These are phyloP conservation scores for Teratosphaeria viscida DNA, from an alignment of 2,329 filamentous ascomycete species.

Conservation along the genomic window DNA sequence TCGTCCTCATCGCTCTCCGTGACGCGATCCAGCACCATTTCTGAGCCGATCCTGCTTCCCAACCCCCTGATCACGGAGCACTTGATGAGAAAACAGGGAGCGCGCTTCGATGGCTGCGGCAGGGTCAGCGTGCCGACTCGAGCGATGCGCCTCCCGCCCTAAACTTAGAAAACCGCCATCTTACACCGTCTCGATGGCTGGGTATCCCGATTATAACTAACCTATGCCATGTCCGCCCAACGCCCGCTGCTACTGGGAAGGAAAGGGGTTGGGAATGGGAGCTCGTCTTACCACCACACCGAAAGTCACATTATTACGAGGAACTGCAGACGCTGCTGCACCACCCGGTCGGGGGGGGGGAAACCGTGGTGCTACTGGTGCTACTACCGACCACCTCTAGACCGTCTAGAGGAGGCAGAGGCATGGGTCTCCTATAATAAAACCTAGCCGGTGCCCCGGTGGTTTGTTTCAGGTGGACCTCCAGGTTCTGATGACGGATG, in stretches of 20 bases:
- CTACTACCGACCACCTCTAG: too few relatives aligned
- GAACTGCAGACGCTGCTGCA: neutral
- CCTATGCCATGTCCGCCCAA: neutral
- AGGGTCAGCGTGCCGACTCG: neutral
- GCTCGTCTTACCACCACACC: neutral
- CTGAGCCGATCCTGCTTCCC: neutral
- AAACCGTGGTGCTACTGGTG: neutral
- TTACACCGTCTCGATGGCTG: neutral
- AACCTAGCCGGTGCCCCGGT: neutral
- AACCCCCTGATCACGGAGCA: neutral
- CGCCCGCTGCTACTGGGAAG: neutral
- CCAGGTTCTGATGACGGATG: neutral
- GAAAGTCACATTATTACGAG: neutral
- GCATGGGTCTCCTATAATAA: neutral
- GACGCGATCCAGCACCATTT: slow-evolving; percentile 11
- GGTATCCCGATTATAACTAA: neutral
- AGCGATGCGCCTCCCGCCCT: neutral
- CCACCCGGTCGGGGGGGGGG: neutral
- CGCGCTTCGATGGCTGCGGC: neutral
- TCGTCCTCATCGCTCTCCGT: slow-evolving; percentile 11
- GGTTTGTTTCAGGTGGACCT: neutral
- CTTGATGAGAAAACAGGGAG: neutral
- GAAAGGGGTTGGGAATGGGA: neutral
- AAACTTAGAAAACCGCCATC: neutral
- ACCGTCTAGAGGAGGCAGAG: neutral